These are phyloP conservation scores for Microdochium trichocladiopsis DNA, from an alignment of 2,329 filamentous ascomycete species.

Conservation along the genomic window DNA sequence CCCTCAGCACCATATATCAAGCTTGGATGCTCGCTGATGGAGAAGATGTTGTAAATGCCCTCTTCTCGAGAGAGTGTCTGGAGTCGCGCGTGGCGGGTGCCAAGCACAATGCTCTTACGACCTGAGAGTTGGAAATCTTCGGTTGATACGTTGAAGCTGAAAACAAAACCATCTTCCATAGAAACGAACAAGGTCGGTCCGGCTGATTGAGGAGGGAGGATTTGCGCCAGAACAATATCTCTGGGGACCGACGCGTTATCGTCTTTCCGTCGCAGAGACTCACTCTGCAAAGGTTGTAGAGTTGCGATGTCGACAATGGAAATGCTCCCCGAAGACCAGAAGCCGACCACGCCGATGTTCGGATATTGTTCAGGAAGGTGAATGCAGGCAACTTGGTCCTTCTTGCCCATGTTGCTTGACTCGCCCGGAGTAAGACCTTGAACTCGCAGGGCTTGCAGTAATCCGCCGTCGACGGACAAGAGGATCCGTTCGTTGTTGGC, in stretches of 20 bases:
- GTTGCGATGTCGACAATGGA: slow-evolving; percentile 64
- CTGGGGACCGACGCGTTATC: slow-evolving; percentile 75
- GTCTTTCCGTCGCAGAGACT: slow-evolving; percentile 49
- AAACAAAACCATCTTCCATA: slow-evolving; percentile 85
- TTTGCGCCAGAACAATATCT: slow-evolving; percentile 70
- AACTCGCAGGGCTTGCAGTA: slow-evolving; percentile 62
- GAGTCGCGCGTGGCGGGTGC: slow-evolving; percentile 77
- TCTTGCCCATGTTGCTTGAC: slow-evolving; percentile 52
- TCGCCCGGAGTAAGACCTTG: slow-evolving; percentile 48
- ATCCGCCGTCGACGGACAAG: slow-evolving; percentile 69
- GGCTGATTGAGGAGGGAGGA: slow-evolving; percentile 53
- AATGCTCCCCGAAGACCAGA: slow-evolving; percentile 78
- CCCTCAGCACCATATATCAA: slow-evolving; percentile 87
- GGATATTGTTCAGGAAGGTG: slow-evolving; percentile 60
- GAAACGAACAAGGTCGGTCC: slow-evolving; percentile 78
- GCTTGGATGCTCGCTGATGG: slow-evolving; percentile 89
- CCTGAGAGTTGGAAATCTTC: slow-evolving; percentile 57
- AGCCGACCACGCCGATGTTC: slow-evolving; percentile 71
- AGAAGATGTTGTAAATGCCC: slow-evolving; percentile 74
- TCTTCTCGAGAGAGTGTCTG: slow-evolving; percentile 66
- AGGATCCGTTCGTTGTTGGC: slow-evolving; percentile 64
- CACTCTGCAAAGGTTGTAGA: slow-evolving; percentile 58
- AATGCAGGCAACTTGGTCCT: slow-evolving; percentile 80
- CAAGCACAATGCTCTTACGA: slow-evolving; percentile 76
- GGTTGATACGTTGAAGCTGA: slow-evolving; percentile 69